Evolutionary conservation across 805 yeast species (phyloP), one percentile per base, ranked within the genome.

Genomic region (Ogataea glucozyma): DNA sequence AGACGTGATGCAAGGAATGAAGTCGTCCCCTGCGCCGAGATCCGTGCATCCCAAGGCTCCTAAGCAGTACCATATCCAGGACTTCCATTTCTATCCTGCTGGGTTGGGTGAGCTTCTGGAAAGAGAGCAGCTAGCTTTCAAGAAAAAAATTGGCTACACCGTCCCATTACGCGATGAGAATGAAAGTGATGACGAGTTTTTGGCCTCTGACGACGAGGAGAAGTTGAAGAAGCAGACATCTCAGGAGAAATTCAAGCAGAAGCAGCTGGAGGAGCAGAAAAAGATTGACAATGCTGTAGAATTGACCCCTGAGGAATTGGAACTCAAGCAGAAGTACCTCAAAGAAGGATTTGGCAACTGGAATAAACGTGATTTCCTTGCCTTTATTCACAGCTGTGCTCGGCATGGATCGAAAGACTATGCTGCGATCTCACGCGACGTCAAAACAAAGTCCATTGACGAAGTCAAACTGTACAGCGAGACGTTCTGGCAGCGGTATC

Each of bases 291-390:
- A 65, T 6, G 82, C 80, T 1, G 69, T 62, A 9, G 84, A 83
- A 2, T 72, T 84, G 36, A 79, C 85, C 0, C 81, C 75, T 39
- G 87, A 81, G 42, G 90, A 86, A 53, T 66, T 69, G 23, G 65
- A 62, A 24, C 57, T 70, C 41, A 85, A 84, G 53, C 76, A 77
- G 35, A 53, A 71, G 41, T 67, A 76, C 16, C 58, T 84, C n/a
- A 67, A 64, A 2, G 69, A 76, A 47, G 81, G 87, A 3, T 85
- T 83, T 59, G 74, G 72, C 13, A 70, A 70, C 38, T 86, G 93
- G 93, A 72, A 84, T 2, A 76, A 83, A 59, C 72, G 93, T 46
- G 95, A 86, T 55, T 83, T 85, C 53, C 75, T 87, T 31, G 77
- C 79, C 41, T 85, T 81, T 53, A 71, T 85, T 31, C 89, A 82